These are phyloP conservation scores for Dunaliella primolecta DNA, from an alignment of 139 green algal genomes.

Conservation along the genomic window DNA sequence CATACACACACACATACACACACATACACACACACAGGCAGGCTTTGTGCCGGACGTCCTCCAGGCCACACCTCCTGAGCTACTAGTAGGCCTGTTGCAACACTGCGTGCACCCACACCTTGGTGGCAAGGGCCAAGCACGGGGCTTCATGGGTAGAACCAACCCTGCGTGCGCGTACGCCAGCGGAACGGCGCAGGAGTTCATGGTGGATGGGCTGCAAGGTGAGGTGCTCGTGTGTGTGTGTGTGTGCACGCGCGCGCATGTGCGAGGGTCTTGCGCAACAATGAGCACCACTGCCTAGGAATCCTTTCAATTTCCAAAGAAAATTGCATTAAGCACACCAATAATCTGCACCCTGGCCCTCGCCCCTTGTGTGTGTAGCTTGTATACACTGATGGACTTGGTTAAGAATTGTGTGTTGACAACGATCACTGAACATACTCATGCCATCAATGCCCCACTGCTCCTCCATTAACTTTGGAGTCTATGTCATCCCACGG, in stretches of 20 bases:
- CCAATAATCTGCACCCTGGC: no score
- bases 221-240: background rate
- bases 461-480: no score
- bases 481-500: no score
- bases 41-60: constrained; percentile 21
- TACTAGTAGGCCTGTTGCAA: constrained; percentile 29
- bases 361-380: no score
- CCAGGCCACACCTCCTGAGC: constrained; percentile 20
- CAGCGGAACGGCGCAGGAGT: background rate
- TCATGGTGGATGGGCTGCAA: background rate
- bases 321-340: no score
- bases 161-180: background rate
- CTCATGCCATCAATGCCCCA: no score
- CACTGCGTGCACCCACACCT: background rate
- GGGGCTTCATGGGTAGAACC: background rate
- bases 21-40: background rate
- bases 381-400: no score
- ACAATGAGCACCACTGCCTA: no score
- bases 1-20: no score
- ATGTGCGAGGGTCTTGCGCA: background rate
- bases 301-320: no score
- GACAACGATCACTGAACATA: no score
- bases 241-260: background rate
- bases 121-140: background rate
- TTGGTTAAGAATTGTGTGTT: no score